Conservation (phyloP, 2,329 filamentous ascomycete genomes). For the Seiridium cupressi region DNA sequence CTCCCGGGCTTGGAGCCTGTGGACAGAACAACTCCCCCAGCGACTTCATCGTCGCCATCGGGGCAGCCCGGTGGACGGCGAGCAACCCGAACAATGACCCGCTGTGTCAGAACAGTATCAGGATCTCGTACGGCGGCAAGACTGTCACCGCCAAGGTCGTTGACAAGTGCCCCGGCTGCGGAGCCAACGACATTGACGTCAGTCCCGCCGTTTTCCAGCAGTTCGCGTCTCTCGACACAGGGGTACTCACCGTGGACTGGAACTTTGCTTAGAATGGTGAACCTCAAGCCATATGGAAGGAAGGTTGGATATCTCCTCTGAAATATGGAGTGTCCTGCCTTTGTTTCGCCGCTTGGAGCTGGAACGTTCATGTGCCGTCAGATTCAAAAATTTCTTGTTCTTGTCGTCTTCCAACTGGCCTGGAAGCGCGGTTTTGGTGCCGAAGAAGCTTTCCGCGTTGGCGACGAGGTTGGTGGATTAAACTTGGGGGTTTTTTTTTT, state of each 20-base stretch:
- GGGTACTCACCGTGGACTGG: slow-evolving; percentile 23
- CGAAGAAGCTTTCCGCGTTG: no score
- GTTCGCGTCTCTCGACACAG: slow-evolving; percentile 18
- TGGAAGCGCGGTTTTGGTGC: no score
- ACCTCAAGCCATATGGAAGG: no score
- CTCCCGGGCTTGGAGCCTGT: slow-evolving; percentile 3
- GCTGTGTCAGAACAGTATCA: slow-evolving; percentile 1
- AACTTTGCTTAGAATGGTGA: slow-evolving; percentile 3
- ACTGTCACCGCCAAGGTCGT: slow-evolving; percentile 23
- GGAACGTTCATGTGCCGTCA: no score
- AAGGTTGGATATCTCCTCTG: no score
- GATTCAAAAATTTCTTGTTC: no score
- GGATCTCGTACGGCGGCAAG: slow-evolving; percentile 16
- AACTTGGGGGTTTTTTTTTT: no score
- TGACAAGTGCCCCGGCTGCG: slow-evolving; percentile 28
- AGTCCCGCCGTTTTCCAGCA: slow-evolving; percentile 24
- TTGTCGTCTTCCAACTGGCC: no score
- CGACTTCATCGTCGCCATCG: slow-evolving; percentile 2
- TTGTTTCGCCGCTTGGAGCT: no score
- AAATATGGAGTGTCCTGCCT: no score
- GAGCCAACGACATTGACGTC: slow-evolving; percentile 25
- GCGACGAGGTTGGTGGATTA: no score
- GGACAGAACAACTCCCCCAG: neutral
- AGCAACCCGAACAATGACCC: slow-evolving; percentile 16
- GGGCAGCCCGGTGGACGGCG: neutral